These are phyloP conservation scores for Malassezia brasiliensis DNA, from an alignment of 1,284 basidiomycete species.

Conservation along the genomic window DNA sequence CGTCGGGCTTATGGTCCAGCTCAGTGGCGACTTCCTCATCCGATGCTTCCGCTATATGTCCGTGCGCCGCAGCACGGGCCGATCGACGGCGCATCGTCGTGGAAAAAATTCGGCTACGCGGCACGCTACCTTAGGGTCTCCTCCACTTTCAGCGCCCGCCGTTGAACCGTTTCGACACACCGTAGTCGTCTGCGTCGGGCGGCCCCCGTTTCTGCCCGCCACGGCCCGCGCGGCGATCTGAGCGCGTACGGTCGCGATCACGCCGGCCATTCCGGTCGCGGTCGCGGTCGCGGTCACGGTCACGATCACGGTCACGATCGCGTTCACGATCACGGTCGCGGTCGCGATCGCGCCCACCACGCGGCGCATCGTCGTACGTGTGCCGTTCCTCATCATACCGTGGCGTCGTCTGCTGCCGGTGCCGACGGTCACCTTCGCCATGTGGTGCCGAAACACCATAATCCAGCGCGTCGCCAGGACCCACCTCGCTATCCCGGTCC, in stretches of 20 bases:
- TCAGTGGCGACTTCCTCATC: neutral
- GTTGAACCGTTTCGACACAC: constrained; percentile 10
- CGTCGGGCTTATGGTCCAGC: neutral
- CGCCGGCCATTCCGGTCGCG: constrained; percentile 14
- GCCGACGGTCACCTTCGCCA: constrained; percentile 16
- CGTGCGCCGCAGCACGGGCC: neutral
- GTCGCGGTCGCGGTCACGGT: constrained; percentile 13
- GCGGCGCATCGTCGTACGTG: constrained; percentile 2
- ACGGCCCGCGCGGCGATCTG: constrained; percentile 17
- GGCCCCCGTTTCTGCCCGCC: constrained; percentile 15
- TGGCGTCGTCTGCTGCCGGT: constrained; percentile 5
- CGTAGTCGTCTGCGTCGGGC: constrained; percentile 8
- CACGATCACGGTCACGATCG: neutral
- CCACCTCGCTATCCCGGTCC: constrained; percentile 31
- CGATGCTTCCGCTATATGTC: neutral
- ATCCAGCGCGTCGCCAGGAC: constrained; percentile 28
- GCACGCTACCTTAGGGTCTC: neutral
- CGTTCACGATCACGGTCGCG: constrained; percentile 16
- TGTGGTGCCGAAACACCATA: constrained; percentile 25
- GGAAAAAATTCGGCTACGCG: neutral
- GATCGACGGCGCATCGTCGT: neutral
- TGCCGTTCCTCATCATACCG: constrained; percentile 14
- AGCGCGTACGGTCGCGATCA: constrained; percentile 20
- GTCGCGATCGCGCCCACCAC: neutral
- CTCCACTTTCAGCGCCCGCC: neutral